Evolutionary conservation across 108 stramenopile genomes (phyloP).

Genomic region (Discostella stelligeroides): DNA sequence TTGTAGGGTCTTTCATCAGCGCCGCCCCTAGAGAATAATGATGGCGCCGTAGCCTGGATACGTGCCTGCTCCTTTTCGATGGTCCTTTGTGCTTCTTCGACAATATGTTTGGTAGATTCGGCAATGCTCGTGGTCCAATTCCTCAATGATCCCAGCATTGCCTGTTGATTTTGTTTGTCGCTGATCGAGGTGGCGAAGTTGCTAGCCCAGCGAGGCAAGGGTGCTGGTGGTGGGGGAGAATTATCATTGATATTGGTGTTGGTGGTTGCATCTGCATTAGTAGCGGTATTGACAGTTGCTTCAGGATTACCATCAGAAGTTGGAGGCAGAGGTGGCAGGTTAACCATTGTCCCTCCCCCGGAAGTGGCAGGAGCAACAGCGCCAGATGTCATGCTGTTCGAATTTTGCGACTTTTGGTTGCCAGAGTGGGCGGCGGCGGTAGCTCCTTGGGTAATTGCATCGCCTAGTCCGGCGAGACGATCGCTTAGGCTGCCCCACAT

Average conservation of each 20-base stretch:
- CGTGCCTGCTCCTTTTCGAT: constrained; percentile 43
- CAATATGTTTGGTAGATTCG: constrained; percentile 31
- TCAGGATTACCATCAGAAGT: not conserved
- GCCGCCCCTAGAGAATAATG: constrained; percentile 12
- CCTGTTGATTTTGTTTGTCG: constrained; percentile 28
- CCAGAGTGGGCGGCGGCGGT: constrained; percentile 27
- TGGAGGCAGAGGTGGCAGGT: not conserved
- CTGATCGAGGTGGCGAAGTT: constrained; percentile 27
- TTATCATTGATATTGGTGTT: not conserved
- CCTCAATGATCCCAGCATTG: constrained; percentile 21
- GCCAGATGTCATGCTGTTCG: not conserved
- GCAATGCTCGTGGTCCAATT: constrained; percentile 34
- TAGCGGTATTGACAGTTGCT: not conserved
- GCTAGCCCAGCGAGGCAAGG: constrained; percentile 24
- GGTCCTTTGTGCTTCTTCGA: constrained; percentile 30
- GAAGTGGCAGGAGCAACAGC: not conserved
- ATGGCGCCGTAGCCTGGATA: constrained; percentile 35
- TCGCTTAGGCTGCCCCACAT: constrained; percentile 46
- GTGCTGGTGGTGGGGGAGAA: constrained; percentile 15
- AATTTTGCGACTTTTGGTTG: constrained; percentile 11
- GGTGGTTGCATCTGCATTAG: not conserved
- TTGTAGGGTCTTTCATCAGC: constrained; percentile 26
- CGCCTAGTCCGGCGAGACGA: constrained; percentile 40
- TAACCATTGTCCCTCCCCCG: not conserved
- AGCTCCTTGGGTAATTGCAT: constrained; percentile 13